Conservation (phyloP, 257 asterid genomes). For the Henckelia pumila region DNA sequence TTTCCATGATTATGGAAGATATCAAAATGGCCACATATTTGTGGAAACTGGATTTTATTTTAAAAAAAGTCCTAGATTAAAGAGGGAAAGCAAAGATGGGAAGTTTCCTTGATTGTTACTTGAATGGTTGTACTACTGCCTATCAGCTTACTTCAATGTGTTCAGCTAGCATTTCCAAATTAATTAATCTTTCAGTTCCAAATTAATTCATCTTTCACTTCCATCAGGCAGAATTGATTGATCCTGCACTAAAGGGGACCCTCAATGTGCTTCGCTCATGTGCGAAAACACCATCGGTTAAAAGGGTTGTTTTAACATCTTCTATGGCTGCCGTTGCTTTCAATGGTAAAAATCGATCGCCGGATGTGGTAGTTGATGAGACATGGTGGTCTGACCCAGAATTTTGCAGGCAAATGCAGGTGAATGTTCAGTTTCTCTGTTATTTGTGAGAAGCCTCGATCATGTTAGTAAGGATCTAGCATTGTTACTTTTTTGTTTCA, state of each 20-base stretch:
- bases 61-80: background rate
- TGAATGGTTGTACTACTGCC: too few relatives aligned
- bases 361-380: conserved; percentile 49
- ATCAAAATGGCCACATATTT: background rate
- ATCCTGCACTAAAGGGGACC: conserved; percentile 83
- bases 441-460: background rate
- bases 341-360: conserved; percentile 61
- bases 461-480: background rate
- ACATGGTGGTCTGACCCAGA: conserved; percentile 45
- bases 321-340: conserved; percentile 69
- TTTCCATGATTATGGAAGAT: background rate
- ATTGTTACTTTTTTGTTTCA: background rate
- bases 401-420: conserved; percentile 40
- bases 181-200: conserved; percentile 27
- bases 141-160: too few relatives aligned
- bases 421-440: conserved; percentile 1
- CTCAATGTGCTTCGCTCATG: conserved; percentile 74
- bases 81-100: background rate
- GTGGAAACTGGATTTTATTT: background rate
- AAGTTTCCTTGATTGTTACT: too few relatives aligned
- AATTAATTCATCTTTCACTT: conserved; percentile 25
- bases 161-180: too few relatives aligned
- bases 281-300: conserved; percentile 57
- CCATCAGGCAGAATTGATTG: conserved; percentile 67
- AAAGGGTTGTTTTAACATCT: conserved; percentile 71